Base-by-base conservation (phyloP, 352 stramenopile species). In the Globisporangium emineosum region DNA sequence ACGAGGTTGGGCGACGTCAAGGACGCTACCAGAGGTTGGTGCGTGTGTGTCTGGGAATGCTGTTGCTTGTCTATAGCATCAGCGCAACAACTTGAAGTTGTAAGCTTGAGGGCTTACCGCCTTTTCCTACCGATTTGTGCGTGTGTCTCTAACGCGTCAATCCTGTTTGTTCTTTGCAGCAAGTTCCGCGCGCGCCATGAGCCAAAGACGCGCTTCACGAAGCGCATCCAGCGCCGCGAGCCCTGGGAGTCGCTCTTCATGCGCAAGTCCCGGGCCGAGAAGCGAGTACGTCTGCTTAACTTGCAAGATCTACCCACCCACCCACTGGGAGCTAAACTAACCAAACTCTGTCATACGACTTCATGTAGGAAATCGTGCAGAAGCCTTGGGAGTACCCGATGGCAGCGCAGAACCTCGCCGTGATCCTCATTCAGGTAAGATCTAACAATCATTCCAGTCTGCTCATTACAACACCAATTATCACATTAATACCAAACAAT, bases 241-340 rank as follows among this genome's bases (percentile, higher is more conserved):
- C 68, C 79, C 1, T 93, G 82, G 82, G 82, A 93, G 53, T 91
- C 85, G 45, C 67, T 90, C 32, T 91, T 93, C 60, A 89, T 93
- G 85, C 79, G 85, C 43, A 93, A 91, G 60, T 89, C 82, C 5
- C 62, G 67, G 3, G 53, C 59, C 27, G 85, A 93, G 66, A 89
- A 89, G 55, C 75, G 75, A 50, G 85, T 91, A 42, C n/a, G 71
- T 45, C 37, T 15, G 37, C 6, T 12, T 40, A 35, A 6, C 32
- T 8, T 35, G 17, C 35, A 42, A 42, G 3, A 3, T 1, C 12
- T 13, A 42, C 35, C 12, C 35, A 19, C 13, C 7, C 19, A 42
- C 19, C 35, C 0, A 42, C 35, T 5, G 19, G 35, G 13, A 42
- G 12, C 35, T 13, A 42, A 42, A 10, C 1, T 5, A 42, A 19